These are phyloP conservation scores for Oldenlandia corymbosa DNA, from an alignment of 257 asterid species.

Conservation along the genomic window DNA sequence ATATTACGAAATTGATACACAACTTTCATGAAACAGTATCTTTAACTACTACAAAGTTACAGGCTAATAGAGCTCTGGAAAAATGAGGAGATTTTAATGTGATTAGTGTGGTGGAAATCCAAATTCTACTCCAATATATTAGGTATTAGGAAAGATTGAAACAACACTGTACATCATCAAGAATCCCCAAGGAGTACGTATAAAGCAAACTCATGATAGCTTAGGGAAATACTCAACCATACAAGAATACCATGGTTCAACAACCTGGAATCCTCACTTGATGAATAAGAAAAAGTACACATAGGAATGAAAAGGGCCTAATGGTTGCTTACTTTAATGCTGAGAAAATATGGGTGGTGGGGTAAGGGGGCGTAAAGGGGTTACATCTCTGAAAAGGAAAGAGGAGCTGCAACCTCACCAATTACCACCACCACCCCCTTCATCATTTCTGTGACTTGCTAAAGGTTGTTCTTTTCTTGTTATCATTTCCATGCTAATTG, in stretches of 20 bases:
- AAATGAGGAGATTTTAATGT: constrained; percentile 6
- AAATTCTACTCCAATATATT: not conserved
- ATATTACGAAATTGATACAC: constrained; percentile 14
- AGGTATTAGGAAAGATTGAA: constrained; percentile 18
- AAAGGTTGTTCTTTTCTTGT: constrained; percentile 31
- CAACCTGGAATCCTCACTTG: constrained; percentile 68
- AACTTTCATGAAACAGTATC: constrained; percentile 2
- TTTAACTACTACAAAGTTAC: too few relatives aligned
- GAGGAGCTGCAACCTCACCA: constrained; percentile 35
- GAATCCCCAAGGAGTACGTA: constrained; percentile 66
- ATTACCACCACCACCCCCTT: not conserved
- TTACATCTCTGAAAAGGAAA: constrained; percentile 56
- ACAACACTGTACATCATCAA: constrained; percentile 18
- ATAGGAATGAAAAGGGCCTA: constrained; percentile 15
- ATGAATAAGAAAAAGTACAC: constrained; percentile 49
- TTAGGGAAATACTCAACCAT: constrained; percentile 31
- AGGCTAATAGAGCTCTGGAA: not conserved
- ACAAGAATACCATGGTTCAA: constrained; percentile 36
- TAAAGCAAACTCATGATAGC: constrained; percentile 54
- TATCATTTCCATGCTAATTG: constrained; percentile 42
- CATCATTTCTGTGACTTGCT: constrained; percentile 6
- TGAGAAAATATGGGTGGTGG: constrained; percentile 20
- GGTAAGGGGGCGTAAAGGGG: constrained; percentile 15
- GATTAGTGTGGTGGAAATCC: not conserved
- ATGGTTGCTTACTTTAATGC: constrained; percentile 46